Conservation (phyloP, 2,329 filamentous ascomycete species). For the Botrytis hyacinthi region DNA sequence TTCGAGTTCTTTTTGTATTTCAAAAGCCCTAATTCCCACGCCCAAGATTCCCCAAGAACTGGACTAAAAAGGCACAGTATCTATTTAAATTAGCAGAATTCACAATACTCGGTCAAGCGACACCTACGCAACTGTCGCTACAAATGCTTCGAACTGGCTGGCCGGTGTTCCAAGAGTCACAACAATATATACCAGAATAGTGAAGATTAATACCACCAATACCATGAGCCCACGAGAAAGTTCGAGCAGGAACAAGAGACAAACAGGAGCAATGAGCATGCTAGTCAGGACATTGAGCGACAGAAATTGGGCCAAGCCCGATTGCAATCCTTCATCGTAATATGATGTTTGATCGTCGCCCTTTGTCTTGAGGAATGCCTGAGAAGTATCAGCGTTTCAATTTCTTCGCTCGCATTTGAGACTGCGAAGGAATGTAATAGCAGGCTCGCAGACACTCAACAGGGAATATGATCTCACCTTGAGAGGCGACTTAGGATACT, state of each 20-base stretch:
- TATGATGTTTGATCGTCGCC: not conserved
- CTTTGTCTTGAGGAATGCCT: not conserved
- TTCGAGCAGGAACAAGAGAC: not conserved
- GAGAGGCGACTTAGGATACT: not conserved
- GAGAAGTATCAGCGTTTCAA: not conserved
- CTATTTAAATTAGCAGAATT: not conserved
- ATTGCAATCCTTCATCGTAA: not conserved
- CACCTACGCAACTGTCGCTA: not conserved
- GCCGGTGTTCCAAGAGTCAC: not conserved
- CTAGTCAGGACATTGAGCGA: not conserved
- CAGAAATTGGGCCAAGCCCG: not conserved
- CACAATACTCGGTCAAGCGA: not conserved
- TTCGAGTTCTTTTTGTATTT: not conserved
- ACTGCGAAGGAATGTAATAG: not conserved
- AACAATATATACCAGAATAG: not conserved
- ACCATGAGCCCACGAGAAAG: not conserved
- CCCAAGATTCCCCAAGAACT: not conserved
- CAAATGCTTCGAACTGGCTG: conserved; percentile 5
- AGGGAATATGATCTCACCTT: not conserved
- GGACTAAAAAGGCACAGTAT: not conserved
- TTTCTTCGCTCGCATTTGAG: not conserved
- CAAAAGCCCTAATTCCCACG: not conserved
- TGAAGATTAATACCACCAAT: not conserved
- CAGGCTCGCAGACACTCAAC: not conserved
- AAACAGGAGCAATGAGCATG: not conserved